Evolutionary conservation across 441 rosid species (phyloP).

Genomic region (Manihot esculenta): DNA sequence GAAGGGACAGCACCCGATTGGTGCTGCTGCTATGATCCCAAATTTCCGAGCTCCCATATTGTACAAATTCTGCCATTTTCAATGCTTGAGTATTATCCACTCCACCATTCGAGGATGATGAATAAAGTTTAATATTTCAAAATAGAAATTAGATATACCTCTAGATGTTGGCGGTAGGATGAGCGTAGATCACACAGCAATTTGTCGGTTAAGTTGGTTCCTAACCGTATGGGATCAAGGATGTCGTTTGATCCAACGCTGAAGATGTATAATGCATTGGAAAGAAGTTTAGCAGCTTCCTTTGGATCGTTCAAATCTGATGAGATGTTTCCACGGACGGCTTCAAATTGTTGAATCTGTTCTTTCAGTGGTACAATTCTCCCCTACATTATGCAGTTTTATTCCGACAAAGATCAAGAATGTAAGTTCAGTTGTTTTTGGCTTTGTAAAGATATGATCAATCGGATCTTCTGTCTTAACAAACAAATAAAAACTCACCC

Average conservation of each 20-base stretch:
- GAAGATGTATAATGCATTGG: constrained; percentile 3
- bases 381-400: background rate
- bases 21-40: constrained; percentile 23
- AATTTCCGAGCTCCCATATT: constrained; percentile 31
- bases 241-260: constrained; percentile 19
- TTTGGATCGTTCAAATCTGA: background rate
- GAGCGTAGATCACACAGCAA: background rate
- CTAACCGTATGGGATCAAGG: constrained; percentile 11
- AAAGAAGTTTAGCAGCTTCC: background rate
- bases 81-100: too few species aligned
- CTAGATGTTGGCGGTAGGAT: background rate
- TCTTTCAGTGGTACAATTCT: constrained; percentile 19
- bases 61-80: constrained; percentile 28
- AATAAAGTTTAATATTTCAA: too few species aligned
- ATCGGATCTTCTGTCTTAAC: too few species aligned
- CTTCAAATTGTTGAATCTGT: constrained; percentile 35
- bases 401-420: background rate
- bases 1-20: constrained; percentile 35
- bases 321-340: constrained; percentile 23
- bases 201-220: background rate
- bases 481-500: constrained; percentile 2
- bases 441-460: too few species aligned
- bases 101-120: too few species aligned
- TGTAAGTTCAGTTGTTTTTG: too few species aligned
- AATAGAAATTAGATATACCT: constrained; percentile 13